Conservation (phyloP, 2,329 filamentous ascomycete genomes). For the Aureobasidium lini region DNA sequence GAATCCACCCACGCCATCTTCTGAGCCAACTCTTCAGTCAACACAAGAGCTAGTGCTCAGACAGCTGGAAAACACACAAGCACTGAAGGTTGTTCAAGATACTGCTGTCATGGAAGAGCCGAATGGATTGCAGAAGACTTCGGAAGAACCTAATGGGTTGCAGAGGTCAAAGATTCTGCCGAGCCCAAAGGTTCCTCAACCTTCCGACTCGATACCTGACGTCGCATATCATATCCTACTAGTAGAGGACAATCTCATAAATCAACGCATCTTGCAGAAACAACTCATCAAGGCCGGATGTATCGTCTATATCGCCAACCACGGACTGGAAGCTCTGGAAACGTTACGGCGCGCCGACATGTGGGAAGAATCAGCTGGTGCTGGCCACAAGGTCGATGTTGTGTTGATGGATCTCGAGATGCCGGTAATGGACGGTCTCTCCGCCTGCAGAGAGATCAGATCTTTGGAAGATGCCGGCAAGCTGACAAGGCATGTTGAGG, state of each 20-base stretch:
- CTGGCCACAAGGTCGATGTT: slow-evolving; percentile 28
- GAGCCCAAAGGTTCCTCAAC: background rate
- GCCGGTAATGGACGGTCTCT: slow-evolving; percentile 25
- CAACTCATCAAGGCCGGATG: slow-evolving; percentile 22
- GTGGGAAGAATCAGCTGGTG: background rate
- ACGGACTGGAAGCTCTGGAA: slow-evolving; percentile 24
- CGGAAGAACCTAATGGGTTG: background rate
- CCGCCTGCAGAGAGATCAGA: slow-evolving; percentile 21
- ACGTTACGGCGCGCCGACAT: slow-evolving; percentile 17
- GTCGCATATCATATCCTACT: slow-evolving; percentile 28
- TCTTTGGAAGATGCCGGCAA: slow-evolving; percentile 18
- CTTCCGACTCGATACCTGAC: background rate
- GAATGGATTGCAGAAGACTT: no score
- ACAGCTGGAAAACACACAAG: background rate
- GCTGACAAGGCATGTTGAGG: slow-evolving; percentile 17
- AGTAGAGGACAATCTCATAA: slow-evolving; percentile 23
- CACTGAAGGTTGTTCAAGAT: background rate
- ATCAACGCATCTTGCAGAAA: slow-evolving; percentile 23
- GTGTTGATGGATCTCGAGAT: slow-evolving; percentile 79
- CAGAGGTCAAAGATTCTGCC: background rate
- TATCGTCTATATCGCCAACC: slow-evolving; percentile 19
- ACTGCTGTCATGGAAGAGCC: background rate
- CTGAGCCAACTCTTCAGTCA: slow-evolving; percentile 7
- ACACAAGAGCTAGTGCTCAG: background rate
- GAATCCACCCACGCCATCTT: slow-evolving; percentile 34